These are phyloP conservation scores for Pichia kluyveri DNA, from an alignment of 805 yeast genomes.

Conservation along the genomic window DNA sequence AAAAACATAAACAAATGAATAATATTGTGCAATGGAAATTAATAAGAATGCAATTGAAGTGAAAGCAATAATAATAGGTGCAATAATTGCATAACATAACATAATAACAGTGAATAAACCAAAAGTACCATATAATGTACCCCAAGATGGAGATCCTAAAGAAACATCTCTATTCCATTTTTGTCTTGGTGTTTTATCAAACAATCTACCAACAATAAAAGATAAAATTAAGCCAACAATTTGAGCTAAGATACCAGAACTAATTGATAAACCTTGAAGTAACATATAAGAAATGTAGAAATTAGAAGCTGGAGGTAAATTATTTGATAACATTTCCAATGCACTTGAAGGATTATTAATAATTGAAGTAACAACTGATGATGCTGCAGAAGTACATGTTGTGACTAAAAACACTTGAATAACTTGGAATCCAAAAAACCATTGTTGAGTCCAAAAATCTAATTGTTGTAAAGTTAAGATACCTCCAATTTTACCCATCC, in stretches of 20 bases:
- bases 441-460: slow-evolving; percentile 76
- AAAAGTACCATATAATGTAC: slow-evolving; percentile 70
- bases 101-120: slow-evolving; percentile 68
- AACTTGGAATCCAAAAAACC: slow-evolving; percentile 87
- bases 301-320: slow-evolving; percentile 84
- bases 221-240: slow-evolving; percentile 64
- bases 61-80: slow-evolving; percentile 65
- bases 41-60: slow-evolving; percentile 49
- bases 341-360: slow-evolving; percentile 58
- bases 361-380: slow-evolving; percentile 68
- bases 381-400: slow-evolving; percentile 75
- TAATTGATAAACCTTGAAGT: slow-evolving; percentile 69
- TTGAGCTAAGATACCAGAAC: slow-evolving; percentile 73
- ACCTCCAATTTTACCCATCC: slow-evolving; percentile 70
- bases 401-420: slow-evolving; percentile 81
- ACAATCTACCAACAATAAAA: slow-evolving; percentile 56
- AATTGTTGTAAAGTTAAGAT: slow-evolving; percentile 59
- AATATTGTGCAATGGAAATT: slow-evolving; percentile 52
- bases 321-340: slow-evolving; percentile 62
- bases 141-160: slow-evolving; percentile 67
- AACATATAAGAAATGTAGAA: slow-evolving; percentile 80
- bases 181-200: slow-evolving; percentile 87
- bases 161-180: slow-evolving; percentile 72
- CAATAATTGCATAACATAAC: slow-evolving; percentile 67
- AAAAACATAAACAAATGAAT: slow-evolving; percentile 55